Conservation (phyloP, 2,329 filamentous ascomycete genomes). For the Cercospora brassicicola region DNA sequence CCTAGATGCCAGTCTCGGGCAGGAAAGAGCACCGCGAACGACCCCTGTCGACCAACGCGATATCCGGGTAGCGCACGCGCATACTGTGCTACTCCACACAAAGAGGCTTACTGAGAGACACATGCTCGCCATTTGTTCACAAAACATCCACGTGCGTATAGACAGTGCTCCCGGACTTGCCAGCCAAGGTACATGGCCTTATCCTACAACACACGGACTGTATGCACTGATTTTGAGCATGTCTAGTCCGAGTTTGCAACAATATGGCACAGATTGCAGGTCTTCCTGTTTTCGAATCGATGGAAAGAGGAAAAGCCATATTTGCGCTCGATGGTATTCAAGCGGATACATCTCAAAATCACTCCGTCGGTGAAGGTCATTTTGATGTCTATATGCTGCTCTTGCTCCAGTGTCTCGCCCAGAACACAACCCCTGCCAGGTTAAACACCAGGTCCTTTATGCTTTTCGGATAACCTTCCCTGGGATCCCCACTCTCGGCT, state of each 20-base stretch:
- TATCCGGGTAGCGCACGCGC: neutral
- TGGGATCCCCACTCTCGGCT: neutral
- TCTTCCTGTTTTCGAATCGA: neutral
- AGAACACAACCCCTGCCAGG: neutral
- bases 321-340: neutral
- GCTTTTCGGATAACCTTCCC: conserved; percentile 2
- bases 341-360: neutral
- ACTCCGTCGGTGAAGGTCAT: neutral
- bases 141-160: neutral
- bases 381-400: neutral
- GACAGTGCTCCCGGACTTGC: neutral
- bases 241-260: neutral
- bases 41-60: neutral
- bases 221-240: neutral
- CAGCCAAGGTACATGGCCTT: neutral
- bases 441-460: neutral
- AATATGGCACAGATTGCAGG: neutral
- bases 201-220: neutral
- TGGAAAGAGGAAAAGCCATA: neutral
- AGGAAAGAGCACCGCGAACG: neutral
- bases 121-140: neutral
- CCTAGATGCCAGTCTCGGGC: neutral
- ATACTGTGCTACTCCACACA: neutral
- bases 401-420: neutral
- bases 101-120: neutral